These are phyloP conservation scores for Paramecium octaurelia DNA, from an alignment of 73 alveolate genomes.

Conservation along the genomic window DNA sequence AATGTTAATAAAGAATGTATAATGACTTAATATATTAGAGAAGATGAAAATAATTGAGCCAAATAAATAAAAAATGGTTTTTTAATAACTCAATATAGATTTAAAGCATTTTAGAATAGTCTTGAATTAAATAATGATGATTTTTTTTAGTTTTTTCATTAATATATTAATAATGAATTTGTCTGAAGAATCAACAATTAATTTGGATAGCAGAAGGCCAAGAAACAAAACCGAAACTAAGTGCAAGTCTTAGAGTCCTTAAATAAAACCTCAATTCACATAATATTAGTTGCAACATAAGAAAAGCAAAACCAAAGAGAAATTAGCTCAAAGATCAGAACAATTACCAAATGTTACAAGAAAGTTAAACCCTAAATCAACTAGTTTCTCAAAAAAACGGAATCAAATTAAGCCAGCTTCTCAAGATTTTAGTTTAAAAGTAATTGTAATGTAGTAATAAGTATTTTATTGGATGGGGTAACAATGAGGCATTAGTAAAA, in stretches of 20 bases:
- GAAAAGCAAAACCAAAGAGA: constrained; percentile 5
- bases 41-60: not conserved
- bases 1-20: not conserved
- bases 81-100: not conserved
- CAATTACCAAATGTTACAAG: not conserved
- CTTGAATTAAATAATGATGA: not conserved
- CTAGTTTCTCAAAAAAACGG: not conserved
- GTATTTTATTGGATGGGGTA: constrained; percentile 45
- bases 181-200: constrained; percentile 27
- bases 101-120: not conserved
- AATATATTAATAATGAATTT: not conserved
- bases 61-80: not conserved
- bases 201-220: not conserved
- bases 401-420: not conserved
- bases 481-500: constrained; percentile 11
- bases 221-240: constrained; percentile 26
- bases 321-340: not conserved
- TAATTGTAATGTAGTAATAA: not conserved
- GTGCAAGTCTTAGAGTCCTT: not conserved
- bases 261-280: not conserved
- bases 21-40: not conserved
- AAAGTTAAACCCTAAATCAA: constrained; percentile 3
- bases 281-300: not conserved
- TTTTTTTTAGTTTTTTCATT: not conserved
- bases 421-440: not conserved